phyloP scores from a whole-genome alignment of 768 basidiomycete species.

The Suillus alpinus region DNA sequence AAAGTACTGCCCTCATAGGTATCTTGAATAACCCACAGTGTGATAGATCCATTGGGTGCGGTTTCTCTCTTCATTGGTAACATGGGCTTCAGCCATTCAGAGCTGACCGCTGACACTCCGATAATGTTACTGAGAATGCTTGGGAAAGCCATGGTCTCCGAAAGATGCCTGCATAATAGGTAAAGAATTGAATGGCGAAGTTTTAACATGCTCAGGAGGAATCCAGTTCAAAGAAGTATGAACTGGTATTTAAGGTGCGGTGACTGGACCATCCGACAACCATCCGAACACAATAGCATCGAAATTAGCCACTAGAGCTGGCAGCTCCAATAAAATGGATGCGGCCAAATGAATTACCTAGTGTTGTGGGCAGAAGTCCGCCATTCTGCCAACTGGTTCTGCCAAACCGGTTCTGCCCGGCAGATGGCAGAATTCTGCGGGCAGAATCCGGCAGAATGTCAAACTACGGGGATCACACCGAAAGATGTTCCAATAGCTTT shows the following conservation, averaged over 20 bases:
- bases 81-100: neutral
- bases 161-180: slow-evolving; percentile 13
- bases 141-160: slow-evolving; percentile 8
- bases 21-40: slow-evolving; percentile 68
- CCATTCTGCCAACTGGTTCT: too few relatives aligned
- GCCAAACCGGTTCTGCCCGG: too few relatives aligned
- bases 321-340: neutral
- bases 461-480: too few relatives aligned
- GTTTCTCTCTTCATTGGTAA: slow-evolving; percentile 29
- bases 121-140: neutral
- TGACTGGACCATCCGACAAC: too few relatives aligned
- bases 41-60: slow-evolving; percentile 47
- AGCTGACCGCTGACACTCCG: neutral
- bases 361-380: too few relatives aligned
- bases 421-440: too few relatives aligned
- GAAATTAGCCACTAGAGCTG: neutral
- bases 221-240: neutral
- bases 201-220: neutral
- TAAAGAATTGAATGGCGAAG: neutral
- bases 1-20: slow-evolving; percentile 64
- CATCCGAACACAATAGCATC: neutral
- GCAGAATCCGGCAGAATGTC: too few relatives aligned
- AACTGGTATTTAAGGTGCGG: neutral
- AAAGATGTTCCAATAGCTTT: too few relatives aligned
- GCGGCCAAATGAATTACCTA: neutral